Percentiles rank a stretch among this genome's conserved stretches.
phyloP scores from a whole-genome alignment of 2,329 filamentous ascomycete genomes.

The Bipolaris victoriae region DNA sequence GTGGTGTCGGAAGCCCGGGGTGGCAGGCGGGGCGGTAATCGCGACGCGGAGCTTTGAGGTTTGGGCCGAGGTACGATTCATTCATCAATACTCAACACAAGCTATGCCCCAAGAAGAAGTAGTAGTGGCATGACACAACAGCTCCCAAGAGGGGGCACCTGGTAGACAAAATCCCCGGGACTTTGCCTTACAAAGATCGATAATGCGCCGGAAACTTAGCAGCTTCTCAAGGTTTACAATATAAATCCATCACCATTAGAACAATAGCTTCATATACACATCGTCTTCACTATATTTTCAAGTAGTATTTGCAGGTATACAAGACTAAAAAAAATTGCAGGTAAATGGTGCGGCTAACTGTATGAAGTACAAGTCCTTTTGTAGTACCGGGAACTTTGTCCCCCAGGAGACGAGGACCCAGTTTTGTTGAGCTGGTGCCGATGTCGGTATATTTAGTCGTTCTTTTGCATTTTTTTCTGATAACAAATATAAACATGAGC shows the following conservation, averaged over 20 bases:
- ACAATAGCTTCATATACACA: no score
- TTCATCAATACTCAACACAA: constrained; percentile 16
- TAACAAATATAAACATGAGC: not conserved
- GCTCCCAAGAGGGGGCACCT: no score
- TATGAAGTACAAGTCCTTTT: no score
- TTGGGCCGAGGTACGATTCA: constrained; percentile 45
- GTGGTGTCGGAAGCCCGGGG: constrained; percentile 17
- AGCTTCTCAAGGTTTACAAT: not conserved
- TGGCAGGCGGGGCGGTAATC: constrained; percentile 37
- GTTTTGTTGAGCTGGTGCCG: not conserved
- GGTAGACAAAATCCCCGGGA: no score
- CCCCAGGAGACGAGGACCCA: no score
- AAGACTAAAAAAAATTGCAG: no score
- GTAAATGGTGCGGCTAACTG: no score
- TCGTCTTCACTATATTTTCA: no score
- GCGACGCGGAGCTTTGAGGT: constrained; percentile 31
- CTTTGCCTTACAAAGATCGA: no score
- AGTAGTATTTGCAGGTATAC: no score
- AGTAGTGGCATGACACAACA: not conserved
- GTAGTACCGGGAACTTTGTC: no score
- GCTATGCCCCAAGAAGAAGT: constrained; percentile 15
- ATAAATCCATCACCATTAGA: no score
- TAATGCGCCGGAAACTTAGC: not conserved
- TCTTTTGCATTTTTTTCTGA: not conserved
- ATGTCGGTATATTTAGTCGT: not conserved